These are phyloP conservation scores for Raffaelea arxii DNA, from an alignment of 2,329 filamentous ascomycete species.

Conservation along the genomic window DNA sequence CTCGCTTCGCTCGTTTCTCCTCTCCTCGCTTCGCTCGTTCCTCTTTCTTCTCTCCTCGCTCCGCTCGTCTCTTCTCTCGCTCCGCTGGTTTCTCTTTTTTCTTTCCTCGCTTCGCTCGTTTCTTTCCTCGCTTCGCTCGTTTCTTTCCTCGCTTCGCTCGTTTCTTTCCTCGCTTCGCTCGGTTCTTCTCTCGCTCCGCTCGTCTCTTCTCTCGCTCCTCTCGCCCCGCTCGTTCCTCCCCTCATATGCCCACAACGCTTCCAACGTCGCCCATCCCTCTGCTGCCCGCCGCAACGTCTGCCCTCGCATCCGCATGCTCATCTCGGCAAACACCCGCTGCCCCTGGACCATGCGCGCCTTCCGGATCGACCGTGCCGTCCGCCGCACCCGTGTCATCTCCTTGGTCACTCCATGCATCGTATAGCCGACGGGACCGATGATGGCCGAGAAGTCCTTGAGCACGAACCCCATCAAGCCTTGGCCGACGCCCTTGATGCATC, in stretches of 20 bases:
- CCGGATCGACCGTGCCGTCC: slow-evolving; percentile 43
- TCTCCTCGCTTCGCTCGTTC: too few relatives aligned
- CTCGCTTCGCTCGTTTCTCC: too few relatives aligned
- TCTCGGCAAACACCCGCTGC: slow-evolving; percentile 30
- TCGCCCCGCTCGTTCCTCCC: too few relatives aligned
- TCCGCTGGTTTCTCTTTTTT: too few relatives aligned
- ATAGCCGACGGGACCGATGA: slow-evolving; percentile 52
- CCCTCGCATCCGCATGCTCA: slow-evolving; percentile 23
- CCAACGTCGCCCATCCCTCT: slow-evolving; percentile 32
- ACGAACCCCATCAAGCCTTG: slow-evolving; percentile 56
- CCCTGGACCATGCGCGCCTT: slow-evolving; percentile 51
- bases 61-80: too few relatives aligned
- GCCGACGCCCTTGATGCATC: slow-evolving; percentile 44
- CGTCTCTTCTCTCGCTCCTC: too few relatives aligned
- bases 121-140: too few relatives aligned
- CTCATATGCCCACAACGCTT: slow-evolving; percentile 29
- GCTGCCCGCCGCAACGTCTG: slow-evolving; percentile 21
- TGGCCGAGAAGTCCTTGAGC: slow-evolving; percentile 53
- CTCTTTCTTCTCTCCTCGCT: too few relatives aligned
- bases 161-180: background rate
- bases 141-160: too few relatives aligned
- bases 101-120: too few relatives aligned
- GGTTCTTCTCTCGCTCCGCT: background rate
- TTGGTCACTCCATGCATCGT: slow-evolving; percentile 55
- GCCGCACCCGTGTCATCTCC: slow-evolving; percentile 42